These are phyloP conservation scores for Polymyxa betae DNA, from an alignment of 208 protist genomes.

Conservation along the genomic window DNA sequence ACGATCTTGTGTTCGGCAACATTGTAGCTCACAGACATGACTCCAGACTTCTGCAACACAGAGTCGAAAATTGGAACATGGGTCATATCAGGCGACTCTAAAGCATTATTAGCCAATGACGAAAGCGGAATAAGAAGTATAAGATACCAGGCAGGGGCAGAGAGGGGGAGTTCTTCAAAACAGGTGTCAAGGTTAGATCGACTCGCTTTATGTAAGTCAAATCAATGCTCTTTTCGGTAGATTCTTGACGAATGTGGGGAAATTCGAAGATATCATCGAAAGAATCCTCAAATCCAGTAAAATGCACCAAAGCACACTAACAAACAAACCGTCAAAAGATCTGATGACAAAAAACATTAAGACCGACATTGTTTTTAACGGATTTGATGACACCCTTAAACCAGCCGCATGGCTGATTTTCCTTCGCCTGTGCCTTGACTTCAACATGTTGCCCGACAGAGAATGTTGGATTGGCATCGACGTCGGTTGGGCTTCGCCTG, in stretches of 20 bases:
- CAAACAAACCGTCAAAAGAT: background rate
- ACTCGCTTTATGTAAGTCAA: background rate
- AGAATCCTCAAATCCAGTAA: background rate
- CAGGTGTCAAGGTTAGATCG: background rate
- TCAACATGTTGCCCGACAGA: background rate
- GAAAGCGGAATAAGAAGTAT: background rate
- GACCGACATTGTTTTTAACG: background rate
- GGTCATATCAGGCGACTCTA: background rate
- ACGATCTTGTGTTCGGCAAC: background rate
- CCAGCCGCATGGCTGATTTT: slow-evolving; percentile 26
- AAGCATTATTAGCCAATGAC: background rate
- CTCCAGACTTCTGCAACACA: background rate
- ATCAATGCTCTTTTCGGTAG: background rate
- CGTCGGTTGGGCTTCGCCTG: background rate
- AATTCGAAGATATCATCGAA: slow-evolving; percentile 48
- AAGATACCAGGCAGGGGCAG: background rate
- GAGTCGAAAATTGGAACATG: slow-evolving; percentile 12
- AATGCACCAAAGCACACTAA: slow-evolving; percentile 3
- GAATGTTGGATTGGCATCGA: background rate
- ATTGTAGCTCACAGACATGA: background rate
- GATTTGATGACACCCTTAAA: slow-evolving; percentile 25
- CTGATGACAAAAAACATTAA: background rate
- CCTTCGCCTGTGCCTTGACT: background rate
- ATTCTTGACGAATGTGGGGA: background rate
- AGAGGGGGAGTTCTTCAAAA: background rate